Evolutionary conservation across 2,329 filamentous ascomycete genomes (phyloP).

Genomic region (Penicillium sp.): DNA sequence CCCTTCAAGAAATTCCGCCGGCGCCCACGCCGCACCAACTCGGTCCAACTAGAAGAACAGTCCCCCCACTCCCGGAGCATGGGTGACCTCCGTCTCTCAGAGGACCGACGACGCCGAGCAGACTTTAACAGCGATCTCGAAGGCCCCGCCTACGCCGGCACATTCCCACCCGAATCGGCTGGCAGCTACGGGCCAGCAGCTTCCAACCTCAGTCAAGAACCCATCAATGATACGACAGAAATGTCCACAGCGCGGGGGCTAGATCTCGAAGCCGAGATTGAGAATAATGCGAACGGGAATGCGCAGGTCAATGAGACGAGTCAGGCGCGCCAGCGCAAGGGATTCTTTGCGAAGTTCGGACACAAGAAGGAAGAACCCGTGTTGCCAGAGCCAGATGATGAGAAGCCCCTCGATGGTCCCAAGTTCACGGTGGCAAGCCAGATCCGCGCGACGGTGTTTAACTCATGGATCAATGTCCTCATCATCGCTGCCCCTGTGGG

Average conservation of each 20-base stretch:
- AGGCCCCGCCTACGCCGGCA: constrained; percentile 28
- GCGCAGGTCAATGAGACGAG: not conserved
- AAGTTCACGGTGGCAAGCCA: constrained; percentile 44
- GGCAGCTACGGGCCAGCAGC: constrained; percentile 27
- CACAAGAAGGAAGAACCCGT: not conserved
- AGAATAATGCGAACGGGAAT: not conserved
- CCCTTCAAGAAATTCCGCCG: constrained; percentile 45
- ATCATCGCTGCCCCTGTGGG: constrained; percentile 77
- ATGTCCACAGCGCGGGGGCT: constrained; percentile 7
- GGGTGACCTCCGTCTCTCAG: constrained; percentile 26
- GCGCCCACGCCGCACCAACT: constrained; percentile 29
- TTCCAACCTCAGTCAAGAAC: constrained; percentile 33
- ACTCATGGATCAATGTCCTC: constrained; percentile 84
- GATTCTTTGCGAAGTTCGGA: constrained; percentile 24
- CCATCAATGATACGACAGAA: constrained; percentile 28
- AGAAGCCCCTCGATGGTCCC: constrained; percentile 27
- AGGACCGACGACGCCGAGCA: constrained; percentile 26
- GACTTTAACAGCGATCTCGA: constrained; percentile 30
- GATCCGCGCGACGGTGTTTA: constrained; percentile 69
- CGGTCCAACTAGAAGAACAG: constrained; percentile 36
- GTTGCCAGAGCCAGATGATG: constrained; percentile 9
- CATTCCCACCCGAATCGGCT: constrained; percentile 29
- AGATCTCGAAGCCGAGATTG: constrained; percentile 14
- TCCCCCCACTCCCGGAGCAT: constrained; percentile 24
- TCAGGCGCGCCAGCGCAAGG: constrained; percentile 32